These are phyloP conservation scores for Tylopilus orsonianus DNA, from an alignment of 1,284 basidiomycete genomes.

Conservation along the genomic window DNA sequence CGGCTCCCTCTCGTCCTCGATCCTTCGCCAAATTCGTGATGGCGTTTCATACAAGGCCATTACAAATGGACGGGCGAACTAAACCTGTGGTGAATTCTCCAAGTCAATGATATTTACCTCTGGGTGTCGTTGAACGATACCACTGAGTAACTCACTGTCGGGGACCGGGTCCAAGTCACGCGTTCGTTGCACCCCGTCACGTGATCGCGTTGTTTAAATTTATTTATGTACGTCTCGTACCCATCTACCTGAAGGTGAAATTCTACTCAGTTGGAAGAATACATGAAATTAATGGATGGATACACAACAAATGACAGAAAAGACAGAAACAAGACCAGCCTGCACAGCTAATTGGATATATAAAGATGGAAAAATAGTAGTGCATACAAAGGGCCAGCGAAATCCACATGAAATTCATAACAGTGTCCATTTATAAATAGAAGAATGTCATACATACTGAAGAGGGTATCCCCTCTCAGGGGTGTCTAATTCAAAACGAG, in stretches of 20 bases:
- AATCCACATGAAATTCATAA: not conserved
- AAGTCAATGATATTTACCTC: not conserved
- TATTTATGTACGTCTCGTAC: too few species aligned
- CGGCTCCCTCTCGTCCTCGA: conserved; percentile 72
- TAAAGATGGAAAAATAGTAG: not conserved
- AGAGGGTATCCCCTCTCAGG: not conserved
- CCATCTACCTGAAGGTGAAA: too few species aligned
- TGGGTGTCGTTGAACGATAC: conserved; percentile 1
- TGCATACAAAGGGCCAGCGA: not conserved
- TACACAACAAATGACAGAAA: not conserved
- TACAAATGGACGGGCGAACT: not conserved
- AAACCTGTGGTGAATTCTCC: not conserved
- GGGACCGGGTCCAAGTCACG: conserved; percentile 16
- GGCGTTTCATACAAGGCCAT: conserved; percentile 68
- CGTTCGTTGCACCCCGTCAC: conserved; percentile 23
- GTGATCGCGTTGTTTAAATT: conserved; percentile 25
- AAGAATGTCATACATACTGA: conserved; percentile 6
- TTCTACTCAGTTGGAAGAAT: too few species aligned
- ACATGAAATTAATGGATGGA: not conserved
- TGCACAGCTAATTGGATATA: not conserved
- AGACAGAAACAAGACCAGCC: not conserved
- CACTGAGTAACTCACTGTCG: not conserved
- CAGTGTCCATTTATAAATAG: conserved; percentile 1
- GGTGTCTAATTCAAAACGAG: not conserved
- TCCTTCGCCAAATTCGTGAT: conserved; percentile 76